Percentiles rank a stretch among this genome's conserved stretches.
Conservation (phyloP, 129 eudicot species). For the Dittrichia graveolens region DNA sequence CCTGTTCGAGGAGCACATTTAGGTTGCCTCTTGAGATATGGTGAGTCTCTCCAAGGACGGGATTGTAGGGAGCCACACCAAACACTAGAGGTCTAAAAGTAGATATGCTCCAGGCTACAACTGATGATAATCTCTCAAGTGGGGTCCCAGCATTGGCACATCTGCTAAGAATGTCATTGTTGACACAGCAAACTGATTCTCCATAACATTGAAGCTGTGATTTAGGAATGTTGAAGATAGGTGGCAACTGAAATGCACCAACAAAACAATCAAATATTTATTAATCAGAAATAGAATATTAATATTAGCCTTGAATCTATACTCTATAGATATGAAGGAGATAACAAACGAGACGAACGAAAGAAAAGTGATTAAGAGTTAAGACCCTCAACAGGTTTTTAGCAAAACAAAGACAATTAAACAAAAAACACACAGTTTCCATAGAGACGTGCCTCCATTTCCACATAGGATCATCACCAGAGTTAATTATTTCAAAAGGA, state of each 20-base stretch:
- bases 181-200: constrained; percentile 64
- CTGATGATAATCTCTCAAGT: constrained; percentile 55
- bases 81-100: constrained; percentile 67
- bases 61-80: constrained; percentile 85
- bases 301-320: not conserved
- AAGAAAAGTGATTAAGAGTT: too few relatives aligned
- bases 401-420: too few relatives aligned
- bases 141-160: constrained; percentile 56
- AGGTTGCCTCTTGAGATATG: constrained; percentile 73
- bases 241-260: constrained; percentile 64
- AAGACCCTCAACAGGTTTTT: too few relatives aligned
- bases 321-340: not conserved
- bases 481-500: too few relatives aligned
- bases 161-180: constrained; percentile 51
- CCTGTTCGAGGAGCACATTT: constrained; percentile 91
- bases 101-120: constrained; percentile 86
- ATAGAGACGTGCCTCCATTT: too few relatives aligned
- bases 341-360: too few relatives aligned
- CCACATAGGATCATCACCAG: too few relatives aligned
- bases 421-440: too few relatives aligned
- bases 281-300: not conserved
- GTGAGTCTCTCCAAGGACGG: constrained; percentile 94
- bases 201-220: constrained; percentile 88
- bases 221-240: constrained; percentile 81
- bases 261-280: not conserved